Evolutionary conservation across 1,284 basidiomycete genomes (phyloP).

Genomic region (Neolentinus lepideus): DNA sequence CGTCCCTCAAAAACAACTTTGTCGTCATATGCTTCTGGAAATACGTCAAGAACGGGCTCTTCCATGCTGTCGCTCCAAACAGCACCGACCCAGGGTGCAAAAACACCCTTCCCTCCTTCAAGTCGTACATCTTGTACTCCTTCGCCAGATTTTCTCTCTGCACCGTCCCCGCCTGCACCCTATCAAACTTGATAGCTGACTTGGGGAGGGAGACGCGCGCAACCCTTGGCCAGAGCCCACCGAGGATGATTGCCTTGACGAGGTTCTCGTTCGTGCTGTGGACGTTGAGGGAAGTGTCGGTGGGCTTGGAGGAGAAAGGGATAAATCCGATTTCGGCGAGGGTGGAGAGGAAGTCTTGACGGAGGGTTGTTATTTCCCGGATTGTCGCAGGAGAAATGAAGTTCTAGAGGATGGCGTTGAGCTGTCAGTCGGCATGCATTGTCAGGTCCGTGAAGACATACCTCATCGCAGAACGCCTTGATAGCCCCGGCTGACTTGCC

Average conservation of each 20-base stretch:
- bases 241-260: constrained; percentile 76
- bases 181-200: constrained; percentile 74
- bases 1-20: constrained; percentile 85
- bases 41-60: constrained; percentile 74
- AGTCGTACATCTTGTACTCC: constrained; percentile 77
- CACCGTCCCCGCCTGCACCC: constrained; percentile 73
- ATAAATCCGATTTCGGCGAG: constrained; percentile 75
- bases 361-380: constrained; percentile 78
- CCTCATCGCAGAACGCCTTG: constrained; percentile 72
- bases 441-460: constrained; percentile 16
- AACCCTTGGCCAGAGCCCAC: constrained; percentile 78
- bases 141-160: constrained; percentile 78
- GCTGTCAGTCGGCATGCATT: constrained; percentile 10
- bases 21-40: constrained; percentile 82
- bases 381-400: constrained; percentile 76
- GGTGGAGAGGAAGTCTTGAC: constrained; percentile 71
- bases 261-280: constrained; percentile 65
- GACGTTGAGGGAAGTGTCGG: constrained; percentile 42
- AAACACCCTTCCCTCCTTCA: constrained; percentile 58
- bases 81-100: constrained; percentile 82
- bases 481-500: constrained; percentile 42
- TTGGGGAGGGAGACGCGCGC: constrained; percentile 71
- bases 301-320: constrained; percentile 33
- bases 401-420: constrained; percentile 51
- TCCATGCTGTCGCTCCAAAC: constrained; percentile 71